Evolutionary conservation across 208 protist species (phyloP), one percentile per base, ranked within the genome.

Genomic region (Trypanosoma congolense): DNA sequence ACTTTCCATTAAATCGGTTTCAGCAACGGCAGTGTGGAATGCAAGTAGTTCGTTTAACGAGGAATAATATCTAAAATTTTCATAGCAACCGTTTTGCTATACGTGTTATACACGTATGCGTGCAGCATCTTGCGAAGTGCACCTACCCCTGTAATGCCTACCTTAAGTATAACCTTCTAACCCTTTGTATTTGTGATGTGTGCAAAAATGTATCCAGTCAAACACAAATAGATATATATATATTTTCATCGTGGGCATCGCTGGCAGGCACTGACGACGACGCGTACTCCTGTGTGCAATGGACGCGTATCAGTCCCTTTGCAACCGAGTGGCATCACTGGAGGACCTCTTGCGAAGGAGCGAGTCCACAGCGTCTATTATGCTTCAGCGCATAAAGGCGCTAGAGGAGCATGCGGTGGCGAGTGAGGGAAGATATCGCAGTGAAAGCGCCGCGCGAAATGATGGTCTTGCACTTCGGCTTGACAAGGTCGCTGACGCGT

Each of bases 301-400:
- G 57, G 64, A 64, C 2, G 44, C 55, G 0, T 63, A 64, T 52
- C 44, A 52, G 0, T 80, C 74, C 4, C 53, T 94, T 44, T 69
- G 67, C 8, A 73, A 70, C 31, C 75, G 87, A 6, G 58, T 86
- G n/a, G 19, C 77, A 33, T 94, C 87, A 2, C 61, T 94, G 47
- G 83, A 94, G 66, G 80, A 91, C 44, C 78, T 91, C 19, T 72
- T 94, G 18, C 80, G 73, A 0, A 70, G 80, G 56, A 80, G 85
- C 53, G 87, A 90, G 62, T 73, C 80, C 10, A 80, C 68, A 5
- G 59, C 87, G 43, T 45, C 65, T 9, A 61, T 59, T 5, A 46
- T 90, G 0, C 73, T 94, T n/a, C 65, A 77, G n/a, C 77, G 87
- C 19, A 57, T 94, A 14, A 73, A 75, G 12, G 79, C 79, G 49